Evolutionary conservation across 495 filamentous ascomycete species (phyloP), one percentile per base, ranked within the genome.

Genomic region (Chaetomium fimeti): DNA sequence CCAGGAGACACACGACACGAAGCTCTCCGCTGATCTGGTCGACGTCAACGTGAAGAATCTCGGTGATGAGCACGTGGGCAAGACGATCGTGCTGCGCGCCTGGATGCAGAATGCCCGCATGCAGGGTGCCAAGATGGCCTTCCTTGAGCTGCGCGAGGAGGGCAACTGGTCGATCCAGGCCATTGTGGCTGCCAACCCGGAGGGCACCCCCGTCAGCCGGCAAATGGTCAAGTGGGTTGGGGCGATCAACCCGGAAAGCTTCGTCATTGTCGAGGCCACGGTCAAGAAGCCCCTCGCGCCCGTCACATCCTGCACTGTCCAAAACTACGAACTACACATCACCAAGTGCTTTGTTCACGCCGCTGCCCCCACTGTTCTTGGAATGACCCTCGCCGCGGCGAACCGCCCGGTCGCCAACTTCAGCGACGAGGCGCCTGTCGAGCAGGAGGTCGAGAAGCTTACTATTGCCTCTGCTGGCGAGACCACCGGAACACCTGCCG

Each of bases 161-260:
- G 86, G 87, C 55, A 85, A 87, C 71, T 80, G 77, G 79, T 88
- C 91, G 28, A 86, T 97, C 20, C 93, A 97, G 80, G 92, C 86
- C 58, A 71, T 85, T 25, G 82, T 90, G 68, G 80, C 87, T 59
- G 85, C 87, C 25, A 82, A 72, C 47, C 69, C 79, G 62, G 83
- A 75, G 75, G 66, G 79, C 80, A 45, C 83, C 79, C 65, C 78
- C 38, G 77, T 91, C 42, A 85, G 81, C 68, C 83, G 82, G 68
- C 93, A 93, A 79, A 98, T 98, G 95, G 91, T 95, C 68, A 98
- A 98, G 78, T 98, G 88, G 84, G 84, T 87, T 40, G 85, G 84
- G 57, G 84, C 81, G 51, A 80, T 98, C 69, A 90, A 89, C 73
- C 81, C 87, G 47, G 93, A 98, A 79, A 91, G 88, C 64, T 90